These are phyloP conservation scores for Trichoderma semiorbis DNA, from an alignment of 2,329 filamentous ascomycete species.

Conservation along the genomic window DNA sequence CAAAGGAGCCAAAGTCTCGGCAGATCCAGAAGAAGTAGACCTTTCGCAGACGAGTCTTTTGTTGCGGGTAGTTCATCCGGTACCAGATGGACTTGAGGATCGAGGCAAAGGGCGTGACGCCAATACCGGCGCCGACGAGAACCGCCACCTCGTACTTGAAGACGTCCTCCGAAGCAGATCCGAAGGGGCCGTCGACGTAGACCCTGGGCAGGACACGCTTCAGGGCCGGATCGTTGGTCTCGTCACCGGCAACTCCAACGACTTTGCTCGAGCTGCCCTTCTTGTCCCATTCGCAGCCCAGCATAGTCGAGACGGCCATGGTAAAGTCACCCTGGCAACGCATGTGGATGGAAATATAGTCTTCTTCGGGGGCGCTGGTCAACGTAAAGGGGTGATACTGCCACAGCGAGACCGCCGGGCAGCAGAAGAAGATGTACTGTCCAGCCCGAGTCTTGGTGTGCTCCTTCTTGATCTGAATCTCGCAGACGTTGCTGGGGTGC, in stretches of 20 bases:
- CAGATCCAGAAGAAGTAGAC: constrained; percentile 95
- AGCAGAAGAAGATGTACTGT: constrained; percentile 87
- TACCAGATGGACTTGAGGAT: constrained; percentile 93
- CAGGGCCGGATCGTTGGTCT: constrained; percentile 65
- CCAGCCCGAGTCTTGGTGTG: constrained; percentile 76
- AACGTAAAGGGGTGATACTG: constrained; percentile 87
- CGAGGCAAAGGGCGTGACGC: constrained; percentile 81
- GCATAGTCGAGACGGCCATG: constrained; percentile 60
- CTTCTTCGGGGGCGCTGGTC: constrained; percentile 83
- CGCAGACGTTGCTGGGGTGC: constrained; percentile 83
- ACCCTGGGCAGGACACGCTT: constrained; percentile 72
- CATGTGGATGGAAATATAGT: constrained; percentile 85
- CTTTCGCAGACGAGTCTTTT: constrained; percentile 74
- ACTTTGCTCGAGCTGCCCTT: constrained; percentile 57
- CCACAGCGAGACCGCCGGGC: constrained; percentile 80
- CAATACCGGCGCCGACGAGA: constrained; percentile 78
- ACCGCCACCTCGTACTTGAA: constrained; percentile 83
- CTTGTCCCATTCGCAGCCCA: constrained; percentile 72
- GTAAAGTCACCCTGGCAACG: constrained; percentile 83
- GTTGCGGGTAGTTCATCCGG: constrained; percentile 81
- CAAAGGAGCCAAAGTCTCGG: constrained; percentile 81
- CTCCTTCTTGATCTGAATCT: constrained; percentile 91
- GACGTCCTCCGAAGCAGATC: constrained; percentile 81
- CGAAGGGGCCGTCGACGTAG: constrained; percentile 82
- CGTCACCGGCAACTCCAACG: constrained; percentile 62